A percentile compares a stretch with the other conserved stretches of the same genome.
Evolutionary conservation across 2,329 filamentous ascomycete genomes (phyloP).

Genomic region (Eutypella sp.): DNA sequence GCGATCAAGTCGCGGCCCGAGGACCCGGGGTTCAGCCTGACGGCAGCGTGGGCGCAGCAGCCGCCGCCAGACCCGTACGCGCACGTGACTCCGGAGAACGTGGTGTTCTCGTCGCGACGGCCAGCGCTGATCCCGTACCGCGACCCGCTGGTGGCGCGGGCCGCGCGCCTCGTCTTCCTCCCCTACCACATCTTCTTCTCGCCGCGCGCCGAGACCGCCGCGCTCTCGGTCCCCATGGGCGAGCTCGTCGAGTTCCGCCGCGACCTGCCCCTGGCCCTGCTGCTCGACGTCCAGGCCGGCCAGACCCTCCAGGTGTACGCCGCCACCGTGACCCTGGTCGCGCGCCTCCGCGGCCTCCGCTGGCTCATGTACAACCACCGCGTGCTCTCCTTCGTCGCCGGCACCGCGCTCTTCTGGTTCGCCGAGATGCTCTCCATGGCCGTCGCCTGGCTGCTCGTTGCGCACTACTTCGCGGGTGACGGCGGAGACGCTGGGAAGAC

Average conservation of each 20-base stretch:
- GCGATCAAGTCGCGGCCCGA: constrained; percentile 50
- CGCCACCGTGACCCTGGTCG: constrained; percentile 63
- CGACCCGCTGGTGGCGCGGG: constrained; percentile 61
- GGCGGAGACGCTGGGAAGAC: not conserved
- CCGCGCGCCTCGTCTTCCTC: constrained; percentile 57
- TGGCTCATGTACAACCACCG: constrained; percentile 87
- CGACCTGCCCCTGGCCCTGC: constrained; percentile 40
- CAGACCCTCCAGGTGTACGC: constrained; percentile 72
- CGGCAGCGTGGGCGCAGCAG: constrained; percentile 12
- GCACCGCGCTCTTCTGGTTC: constrained; percentile 70
- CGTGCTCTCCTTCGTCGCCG: constrained; percentile 61
- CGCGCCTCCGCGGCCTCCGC: constrained; percentile 69
- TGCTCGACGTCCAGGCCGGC: constrained; percentile 64
- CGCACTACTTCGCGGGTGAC: constrained; percentile 26
- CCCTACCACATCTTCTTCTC: constrained; percentile 66
- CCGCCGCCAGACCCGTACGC: constrained; percentile 22
- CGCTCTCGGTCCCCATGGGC: constrained; percentile 64
- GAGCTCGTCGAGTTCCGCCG: constrained; percentile 62
- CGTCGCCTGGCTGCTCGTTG: constrained; percentile 57
- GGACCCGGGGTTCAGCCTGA: constrained; percentile 20
- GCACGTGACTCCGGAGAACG: constrained; percentile 32
- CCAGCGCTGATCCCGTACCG: constrained; percentile 76
- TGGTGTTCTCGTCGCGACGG: constrained; percentile 63
- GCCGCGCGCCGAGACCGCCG: constrained; percentile 55
- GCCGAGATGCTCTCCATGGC: constrained; percentile 65